Percentiles rank a stretch among this genome's conserved stretches.
These are phyloP conservation scores for Phytophthora tubulina DNA, from an alignment of 352 stramenopile genomes.

Conservation along the genomic window DNA sequence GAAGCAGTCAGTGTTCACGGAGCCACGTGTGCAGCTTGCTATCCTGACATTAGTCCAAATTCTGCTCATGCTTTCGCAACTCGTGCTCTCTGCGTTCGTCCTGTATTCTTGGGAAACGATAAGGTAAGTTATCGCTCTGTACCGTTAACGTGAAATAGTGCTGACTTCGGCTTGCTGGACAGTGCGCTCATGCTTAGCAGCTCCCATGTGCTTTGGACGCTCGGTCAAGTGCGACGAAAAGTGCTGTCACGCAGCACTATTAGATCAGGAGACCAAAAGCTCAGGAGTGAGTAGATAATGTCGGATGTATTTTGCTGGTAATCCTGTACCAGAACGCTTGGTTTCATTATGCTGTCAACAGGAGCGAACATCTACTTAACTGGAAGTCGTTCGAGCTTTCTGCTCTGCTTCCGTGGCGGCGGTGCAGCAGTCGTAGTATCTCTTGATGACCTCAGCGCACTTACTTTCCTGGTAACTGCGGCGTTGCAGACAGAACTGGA, in stretches of 20 bases:
- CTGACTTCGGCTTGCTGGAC: neutral
- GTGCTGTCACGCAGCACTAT: conserved; percentile 15
- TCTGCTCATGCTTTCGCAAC: conserved; percentile 43
- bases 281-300: conserved; percentile 29
- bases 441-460: conserved; percentile 68
- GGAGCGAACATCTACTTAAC: neutral
- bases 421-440: conserved; percentile 80
- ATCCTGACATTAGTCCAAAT: conserved; percentile 43
- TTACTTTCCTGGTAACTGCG: conserved; percentile 78
- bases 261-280: conserved; percentile 7
- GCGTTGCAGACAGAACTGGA: conserved; percentile 86
- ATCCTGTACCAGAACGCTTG: neutral
- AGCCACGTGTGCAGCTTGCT: conserved; percentile 41
- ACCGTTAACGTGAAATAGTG: neutral
- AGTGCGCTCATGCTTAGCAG: conserved; percentile 61
- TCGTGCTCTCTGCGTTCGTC: conserved; percentile 32
- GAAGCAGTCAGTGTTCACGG: conserved; percentile 17
- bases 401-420: conserved; percentile 52
- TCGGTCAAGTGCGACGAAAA: conserved; percentile 47
- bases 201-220: conserved; percentile 52
- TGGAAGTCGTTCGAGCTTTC: conserved; percentile 4
- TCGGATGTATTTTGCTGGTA: neutral
- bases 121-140: conserved; percentile 37
- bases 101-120: conserved; percentile 55
- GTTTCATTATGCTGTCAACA: neutral